Conservation (phyloP, 441 rosid genomes). For the Euphorbia celastroides region DNA sequence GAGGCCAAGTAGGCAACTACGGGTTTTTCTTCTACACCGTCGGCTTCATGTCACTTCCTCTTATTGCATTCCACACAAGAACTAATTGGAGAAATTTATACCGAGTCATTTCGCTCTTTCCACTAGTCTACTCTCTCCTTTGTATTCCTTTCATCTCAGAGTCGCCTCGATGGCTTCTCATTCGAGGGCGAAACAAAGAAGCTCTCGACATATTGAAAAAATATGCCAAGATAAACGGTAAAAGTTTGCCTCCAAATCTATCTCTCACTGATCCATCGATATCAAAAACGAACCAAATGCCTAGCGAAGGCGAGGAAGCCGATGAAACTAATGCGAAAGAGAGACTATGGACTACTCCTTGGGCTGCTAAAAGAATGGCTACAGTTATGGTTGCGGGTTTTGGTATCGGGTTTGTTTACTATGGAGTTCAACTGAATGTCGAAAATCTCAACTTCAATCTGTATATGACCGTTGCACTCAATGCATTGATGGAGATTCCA, state of each 20-base stretch:
- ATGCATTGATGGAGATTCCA: slow-evolving; percentile 68
- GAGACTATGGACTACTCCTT: slow-evolving; percentile 47
- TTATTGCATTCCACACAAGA: slow-evolving; percentile 31
- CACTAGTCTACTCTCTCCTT: slow-evolving; percentile 31
- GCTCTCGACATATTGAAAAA: slow-evolving; percentile 41
- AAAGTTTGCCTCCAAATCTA: slow-evolving; percentile 34
- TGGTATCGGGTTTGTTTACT: slow-evolving; percentile 65
- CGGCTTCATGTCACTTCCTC: no score
- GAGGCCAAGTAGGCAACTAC: slow-evolving; percentile 52
- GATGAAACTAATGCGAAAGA: not conserved
- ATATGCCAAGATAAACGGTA: slow-evolving; percentile 43
- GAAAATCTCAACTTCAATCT: slow-evolving; percentile 57
- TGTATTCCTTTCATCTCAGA: slow-evolving; percentile 48
- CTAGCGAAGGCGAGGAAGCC: not conserved
- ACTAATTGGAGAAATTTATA: slow-evolving; percentile 22
- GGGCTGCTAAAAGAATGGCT: slow-evolving; percentile 41
- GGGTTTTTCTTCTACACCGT: slow-evolving; percentile 52
- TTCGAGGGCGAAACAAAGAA: slow-evolving; percentile 27
- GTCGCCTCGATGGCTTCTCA: slow-evolving; percentile 72
- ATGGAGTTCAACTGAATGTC: slow-evolving; percentile 56
- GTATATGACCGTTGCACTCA: slow-evolving; percentile 47
- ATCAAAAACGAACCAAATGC: not conserved
- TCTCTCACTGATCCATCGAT: slow-evolving; percentile 27
- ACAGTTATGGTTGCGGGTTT: slow-evolving; percentile 52
- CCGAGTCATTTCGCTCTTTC: no score